Conservation (phyloP, 1,284 basidiomycete species). For the Ganoderma meredithae region DNA sequence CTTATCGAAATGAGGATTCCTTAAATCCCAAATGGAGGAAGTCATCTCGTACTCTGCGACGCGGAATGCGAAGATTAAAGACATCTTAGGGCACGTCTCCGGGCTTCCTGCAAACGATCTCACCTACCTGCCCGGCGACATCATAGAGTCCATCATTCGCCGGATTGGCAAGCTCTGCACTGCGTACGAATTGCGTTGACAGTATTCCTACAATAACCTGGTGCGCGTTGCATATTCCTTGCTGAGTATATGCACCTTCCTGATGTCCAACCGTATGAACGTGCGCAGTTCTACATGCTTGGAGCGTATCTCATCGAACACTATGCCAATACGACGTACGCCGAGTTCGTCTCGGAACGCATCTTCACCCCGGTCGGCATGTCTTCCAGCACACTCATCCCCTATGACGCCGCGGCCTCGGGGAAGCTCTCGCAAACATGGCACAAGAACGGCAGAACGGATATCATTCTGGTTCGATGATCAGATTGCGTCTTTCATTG, state of each 20-base stretch:
- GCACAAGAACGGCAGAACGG: conserved; percentile 6
- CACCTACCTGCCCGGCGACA: conserved; percentile 42
- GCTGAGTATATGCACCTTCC: background rate
- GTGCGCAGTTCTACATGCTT: conserved; percentile 15
- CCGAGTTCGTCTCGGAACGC: conserved; percentile 11
- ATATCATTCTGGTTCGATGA: conserved; percentile 11
- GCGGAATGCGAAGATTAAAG: conserved; percentile 46
- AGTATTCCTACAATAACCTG: conserved; percentile 52
- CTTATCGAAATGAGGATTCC: background rate
- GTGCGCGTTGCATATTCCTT: conserved; percentile 32
- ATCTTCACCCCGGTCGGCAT: conserved; percentile 18
- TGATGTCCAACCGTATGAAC: background rate
- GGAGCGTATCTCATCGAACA: conserved; percentile 10
- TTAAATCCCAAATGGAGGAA: background rate
- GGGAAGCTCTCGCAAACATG: conserved; percentile 12
- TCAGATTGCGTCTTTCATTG: conserved; percentile 27
- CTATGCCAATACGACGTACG: conserved; percentile 5
- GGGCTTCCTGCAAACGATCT: conserved; percentile 43
- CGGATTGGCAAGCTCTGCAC: conserved; percentile 45
- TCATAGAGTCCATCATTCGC: conserved; percentile 36
- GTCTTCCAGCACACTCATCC: conserved; percentile 13
- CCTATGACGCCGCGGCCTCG: conserved; percentile 6
- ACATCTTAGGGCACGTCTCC: conserved; percentile 36
- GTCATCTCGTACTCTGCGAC: conserved; percentile 38
- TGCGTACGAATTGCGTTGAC: conserved; percentile 49